Conservation (phyloP, 345 rosid species). For the Alliaria petiolata region DNA sequence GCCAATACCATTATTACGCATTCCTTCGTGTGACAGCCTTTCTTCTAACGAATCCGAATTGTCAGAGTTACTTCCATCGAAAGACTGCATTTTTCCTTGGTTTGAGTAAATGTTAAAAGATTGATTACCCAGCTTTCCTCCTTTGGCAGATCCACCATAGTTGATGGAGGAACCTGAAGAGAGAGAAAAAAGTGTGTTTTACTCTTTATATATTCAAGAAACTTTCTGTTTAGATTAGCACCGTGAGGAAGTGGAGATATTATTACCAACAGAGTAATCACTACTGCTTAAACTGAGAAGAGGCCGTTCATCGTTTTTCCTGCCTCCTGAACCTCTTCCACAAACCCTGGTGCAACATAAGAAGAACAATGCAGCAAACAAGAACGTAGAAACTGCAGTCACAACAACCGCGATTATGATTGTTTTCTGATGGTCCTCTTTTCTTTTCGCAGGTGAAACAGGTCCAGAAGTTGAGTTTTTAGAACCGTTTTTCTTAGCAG, state of each 20-base stretch:
- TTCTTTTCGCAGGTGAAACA: constrained; percentile 10
- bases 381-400: constrained; percentile 68
- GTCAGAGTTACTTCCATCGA: constrained; percentile 32
- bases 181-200: constrained; percentile 7
- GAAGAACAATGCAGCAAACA: constrained; percentile 63
- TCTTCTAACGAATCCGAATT: constrained; percentile 35
- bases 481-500: constrained; percentile 25
- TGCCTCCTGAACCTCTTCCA: constrained; percentile 38
- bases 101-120: constrained; percentile 37
- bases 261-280: constrained; percentile 60
- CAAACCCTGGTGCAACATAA: constrained; percentile 50
- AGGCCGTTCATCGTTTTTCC: constrained; percentile 74
- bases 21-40: constrained; percentile 33
- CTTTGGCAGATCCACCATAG: constrained; percentile 47
- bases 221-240: not conserved
- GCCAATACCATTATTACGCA: constrained; percentile 14
- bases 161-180: constrained; percentile 62
- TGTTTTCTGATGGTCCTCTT: constrained; percentile 30
- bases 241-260: constrained; percentile 1
- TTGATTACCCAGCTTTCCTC: constrained; percentile 43
- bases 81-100: constrained; percentile 40
- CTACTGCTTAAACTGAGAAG: constrained; percentile 83
- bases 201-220: not conserved
- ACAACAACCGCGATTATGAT: constrained; percentile 65
- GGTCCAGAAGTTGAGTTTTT: constrained; percentile 32